A percentile compares a stretch with the other conserved stretches of the same genome.
These are phyloP conservation scores for Geotrichum europaeum DNA, from an alignment of 1,139 yeast species.

Conservation along the genomic window DNA sequence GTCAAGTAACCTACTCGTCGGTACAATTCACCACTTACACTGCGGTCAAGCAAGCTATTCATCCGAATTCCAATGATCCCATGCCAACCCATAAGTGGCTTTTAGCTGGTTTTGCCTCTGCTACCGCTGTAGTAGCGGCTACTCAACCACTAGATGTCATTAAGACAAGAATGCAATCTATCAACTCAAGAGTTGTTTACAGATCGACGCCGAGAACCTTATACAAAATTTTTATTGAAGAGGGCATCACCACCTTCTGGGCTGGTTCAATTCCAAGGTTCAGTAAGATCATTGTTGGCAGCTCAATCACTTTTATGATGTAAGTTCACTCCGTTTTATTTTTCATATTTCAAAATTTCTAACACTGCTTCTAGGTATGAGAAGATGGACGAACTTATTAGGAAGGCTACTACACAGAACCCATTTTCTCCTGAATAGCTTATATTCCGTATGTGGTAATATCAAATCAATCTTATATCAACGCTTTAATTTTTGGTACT, in stretches of 20 bases:
- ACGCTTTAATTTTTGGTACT: background rate
- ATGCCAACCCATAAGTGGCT: slow-evolving; percentile 25
- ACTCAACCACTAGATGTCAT: slow-evolving; percentile 92
- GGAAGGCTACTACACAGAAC: slow-evolving; percentile 44
- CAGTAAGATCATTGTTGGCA: slow-evolving; percentile 69
- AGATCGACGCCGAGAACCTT: slow-evolving; percentile 65
- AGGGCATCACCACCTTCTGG: slow-evolving; percentile 59
- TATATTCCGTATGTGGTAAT: background rate
- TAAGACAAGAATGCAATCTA: slow-evolving; percentile 82
- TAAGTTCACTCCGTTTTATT: slow-evolving; percentile 33
- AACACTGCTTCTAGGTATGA: slow-evolving; percentile 17
- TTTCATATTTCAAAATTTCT: background rate
- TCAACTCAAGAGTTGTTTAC: slow-evolving; percentile 54
- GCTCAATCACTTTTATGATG: slow-evolving; percentile 69
- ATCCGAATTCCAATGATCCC: slow-evolving; percentile 34
- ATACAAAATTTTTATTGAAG: slow-evolving; percentile 57
- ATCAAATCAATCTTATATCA: background rate
- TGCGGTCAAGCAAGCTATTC: slow-evolving; percentile 53
- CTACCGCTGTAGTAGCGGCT: slow-evolving; percentile 63
- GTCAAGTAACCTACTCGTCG: slow-evolving; percentile 74
- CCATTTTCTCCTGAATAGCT: slow-evolving; percentile 40
- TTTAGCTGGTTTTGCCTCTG: slow-evolving; percentile 40
- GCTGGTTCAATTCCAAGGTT: slow-evolving; percentile 78
- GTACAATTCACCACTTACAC: slow-evolving; percentile 83
- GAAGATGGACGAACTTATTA: slow-evolving; percentile 24